These are phyloP conservation scores for Pachyrhizus erosus DNA, from an alignment of 306 rosid species.

Conservation along the genomic window DNA sequence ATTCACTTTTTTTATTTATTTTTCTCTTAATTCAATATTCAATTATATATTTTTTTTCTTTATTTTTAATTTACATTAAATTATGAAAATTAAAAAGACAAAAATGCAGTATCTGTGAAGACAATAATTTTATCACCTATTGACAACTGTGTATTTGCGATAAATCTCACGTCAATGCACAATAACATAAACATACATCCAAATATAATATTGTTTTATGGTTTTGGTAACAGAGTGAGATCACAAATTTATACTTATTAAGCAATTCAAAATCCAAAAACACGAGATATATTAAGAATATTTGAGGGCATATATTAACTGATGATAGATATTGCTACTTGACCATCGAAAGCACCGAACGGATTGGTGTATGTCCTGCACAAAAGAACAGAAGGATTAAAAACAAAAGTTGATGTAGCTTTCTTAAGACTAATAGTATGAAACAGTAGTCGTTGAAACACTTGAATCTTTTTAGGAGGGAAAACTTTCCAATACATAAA, in stretches of 20 bases:
- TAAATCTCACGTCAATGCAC: too few species aligned
- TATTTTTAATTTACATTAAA: too few species aligned
- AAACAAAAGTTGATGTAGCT: conserved; percentile 31
- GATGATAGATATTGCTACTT: conserved; percentile 19
- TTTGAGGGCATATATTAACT: conserved; percentile 5
- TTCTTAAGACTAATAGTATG: neutral
- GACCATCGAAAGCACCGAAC: conserved; percentile 11
- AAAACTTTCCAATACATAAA: neutral
- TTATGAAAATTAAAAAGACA: too few species aligned
- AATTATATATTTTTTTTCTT: too few species aligned
- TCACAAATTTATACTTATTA: conserved; percentile 29
- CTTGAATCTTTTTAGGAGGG: neutral
- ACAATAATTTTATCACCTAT: too few species aligned
- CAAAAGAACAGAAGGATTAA: conserved; percentile 21
- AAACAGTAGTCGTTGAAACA: neutral
- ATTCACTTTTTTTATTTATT: too few species aligned
- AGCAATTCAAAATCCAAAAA: conserved; percentile 35
- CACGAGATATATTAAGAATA: neutral
- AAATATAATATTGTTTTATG: conserved; percentile 4
- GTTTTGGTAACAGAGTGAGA: neutral
- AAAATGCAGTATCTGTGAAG: too few species aligned
- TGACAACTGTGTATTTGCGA: too few species aligned
- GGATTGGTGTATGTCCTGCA: conserved; percentile 32
- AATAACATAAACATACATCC: conserved; percentile 13
- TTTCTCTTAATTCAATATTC: too few species aligned